Evolutionary conservation across 768 basidiomycete species (phyloP).

Genomic region (Naematelia aurantialba): DNA sequence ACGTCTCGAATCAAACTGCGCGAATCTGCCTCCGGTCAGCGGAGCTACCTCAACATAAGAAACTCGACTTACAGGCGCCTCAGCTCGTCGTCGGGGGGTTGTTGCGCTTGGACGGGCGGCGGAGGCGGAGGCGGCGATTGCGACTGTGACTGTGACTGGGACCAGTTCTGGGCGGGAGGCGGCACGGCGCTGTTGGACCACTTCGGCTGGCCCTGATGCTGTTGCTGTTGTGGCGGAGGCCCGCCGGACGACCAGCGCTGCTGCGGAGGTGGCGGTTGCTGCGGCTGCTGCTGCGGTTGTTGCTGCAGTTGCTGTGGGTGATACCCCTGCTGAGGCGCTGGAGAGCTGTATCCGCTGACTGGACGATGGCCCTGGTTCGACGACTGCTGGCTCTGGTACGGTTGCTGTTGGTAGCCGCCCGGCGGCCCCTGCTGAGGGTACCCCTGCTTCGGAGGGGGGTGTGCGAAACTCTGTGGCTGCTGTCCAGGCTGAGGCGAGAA

Average conservation of each 20-base stretch:
- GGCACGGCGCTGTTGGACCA: constrained; percentile 25
- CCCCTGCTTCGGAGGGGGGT: constrained; percentile 10
- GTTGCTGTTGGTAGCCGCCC: constrained; percentile 10
- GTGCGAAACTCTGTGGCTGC: constrained; percentile 1
- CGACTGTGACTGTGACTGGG: constrained; percentile 1
- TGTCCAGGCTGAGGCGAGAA: constrained; percentile 5
- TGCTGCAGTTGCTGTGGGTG: no score
- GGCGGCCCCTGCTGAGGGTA: constrained; percentile 6
- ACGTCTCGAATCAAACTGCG: constrained; percentile 40
- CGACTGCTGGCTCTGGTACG: constrained; percentile 9
- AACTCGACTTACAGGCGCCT: constrained; percentile 27
- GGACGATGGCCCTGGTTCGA: constrained; percentile 4
- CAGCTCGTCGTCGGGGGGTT: constrained; percentile 29
- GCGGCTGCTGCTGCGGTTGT: constrained; percentile 19
- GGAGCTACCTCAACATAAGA: neutral
- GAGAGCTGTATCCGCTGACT: neutral
- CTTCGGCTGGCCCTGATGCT: constrained; percentile 14
- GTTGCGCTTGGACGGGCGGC: constrained; percentile 1
- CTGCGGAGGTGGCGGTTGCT: constrained; percentile 14
- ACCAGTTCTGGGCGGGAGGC: constrained; percentile 17
- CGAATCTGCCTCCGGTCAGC: constrained; percentile 35
- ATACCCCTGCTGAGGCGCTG: constrained; percentile 7
- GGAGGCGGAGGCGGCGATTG: constrained; percentile 10
- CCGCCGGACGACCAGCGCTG: constrained; percentile 4
- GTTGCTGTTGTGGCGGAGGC: constrained; percentile 14